Percentiles rank a stretch among this genome's conserved stretches.
phyloP scores from a whole-genome alignment of 1,284 basidiomycete species.

The Ceratobasidium sp. region DNA sequence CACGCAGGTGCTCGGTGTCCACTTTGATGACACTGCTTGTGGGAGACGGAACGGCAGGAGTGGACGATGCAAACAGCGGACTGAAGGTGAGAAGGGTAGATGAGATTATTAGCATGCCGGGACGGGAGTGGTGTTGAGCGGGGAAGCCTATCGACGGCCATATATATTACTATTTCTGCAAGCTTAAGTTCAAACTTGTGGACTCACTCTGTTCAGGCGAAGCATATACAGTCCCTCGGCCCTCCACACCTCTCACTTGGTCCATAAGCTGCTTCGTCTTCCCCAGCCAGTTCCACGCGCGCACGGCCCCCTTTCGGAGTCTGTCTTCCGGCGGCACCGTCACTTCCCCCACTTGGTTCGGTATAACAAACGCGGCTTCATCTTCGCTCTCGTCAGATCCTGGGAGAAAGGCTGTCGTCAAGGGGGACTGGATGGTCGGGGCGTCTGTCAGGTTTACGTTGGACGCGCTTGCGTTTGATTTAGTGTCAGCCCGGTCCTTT shows the following conservation, averaged over 20 bases:
- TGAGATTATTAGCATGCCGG: conserved; percentile 71
- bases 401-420: conserved; percentile 7
- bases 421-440: conserved; percentile 9
- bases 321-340: conserved; percentile 4
- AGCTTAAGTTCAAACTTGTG: not conserved
- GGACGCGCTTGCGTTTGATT: not conserved
- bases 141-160: conserved; percentile 62
- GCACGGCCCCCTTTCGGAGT: conserved; percentile 28
- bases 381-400: conserved; percentile 27
- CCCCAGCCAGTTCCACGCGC: conserved; percentile 37
- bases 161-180: conserved; percentile 16
- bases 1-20: conserved; percentile 61
- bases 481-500: not conserved
- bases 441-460: conserved; percentile 14
- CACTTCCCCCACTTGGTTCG: not conserved
- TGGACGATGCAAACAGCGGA: conserved; percentile 9
- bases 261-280: conserved; percentile 17
- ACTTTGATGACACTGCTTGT: conserved; percentile 60
- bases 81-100: conserved; percentile 64
- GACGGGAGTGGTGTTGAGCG: conserved; percentile 65
- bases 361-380: conserved; percentile 15
- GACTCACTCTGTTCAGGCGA: conserved; percentile 26
- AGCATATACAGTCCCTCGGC: not conserved
- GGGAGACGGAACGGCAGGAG: conserved; percentile 61
- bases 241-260: conserved; percentile 23